These are phyloP conservation scores for Cicer yamashitae DNA, from an alignment of 306 rosid genomes.

Conservation along the genomic window DNA sequence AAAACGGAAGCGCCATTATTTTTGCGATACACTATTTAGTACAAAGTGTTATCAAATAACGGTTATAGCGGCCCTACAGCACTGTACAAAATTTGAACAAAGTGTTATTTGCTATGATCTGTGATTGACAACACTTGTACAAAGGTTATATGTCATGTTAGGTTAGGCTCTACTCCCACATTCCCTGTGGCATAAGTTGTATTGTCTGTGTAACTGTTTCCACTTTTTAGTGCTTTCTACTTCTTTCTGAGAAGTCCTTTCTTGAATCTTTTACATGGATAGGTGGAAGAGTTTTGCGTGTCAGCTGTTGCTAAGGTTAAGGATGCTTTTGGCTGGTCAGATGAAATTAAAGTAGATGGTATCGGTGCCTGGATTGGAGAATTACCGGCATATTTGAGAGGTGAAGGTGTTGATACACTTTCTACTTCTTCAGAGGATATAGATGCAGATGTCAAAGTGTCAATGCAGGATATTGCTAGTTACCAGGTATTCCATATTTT, in stretches of 20 bases:
- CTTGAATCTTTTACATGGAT: conserved; percentile 46
- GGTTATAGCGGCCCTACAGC: too few relatives aligned
- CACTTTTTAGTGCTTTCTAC: background rate
- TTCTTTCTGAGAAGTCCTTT: conserved; percentile 38
- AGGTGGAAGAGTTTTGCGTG: conserved; percentile 74
- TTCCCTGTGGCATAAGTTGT: background rate
- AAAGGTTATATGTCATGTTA: conserved; percentile 28
- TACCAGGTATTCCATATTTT: conserved; percentile 69
- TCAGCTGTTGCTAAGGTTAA: conserved; percentile 66
- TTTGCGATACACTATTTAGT: too few relatives aligned
- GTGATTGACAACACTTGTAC: background rate
- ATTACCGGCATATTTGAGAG: conserved; percentile 71
- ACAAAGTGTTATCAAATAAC: too few relatives aligned
- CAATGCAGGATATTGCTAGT: conserved; percentile 84
- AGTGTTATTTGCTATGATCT: too few relatives aligned
- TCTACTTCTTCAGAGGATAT: conserved; percentile 50
- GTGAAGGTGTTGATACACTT: conserved; percentile 53
- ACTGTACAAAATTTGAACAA: too few relatives aligned
- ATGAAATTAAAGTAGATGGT: conserved; percentile 60
- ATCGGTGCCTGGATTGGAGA: conserved; percentile 82
- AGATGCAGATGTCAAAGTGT: conserved; percentile 55
- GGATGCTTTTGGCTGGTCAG: conserved; percentile 73
- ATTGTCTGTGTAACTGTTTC: conserved; percentile 11
- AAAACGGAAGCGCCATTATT: too few relatives aligned
- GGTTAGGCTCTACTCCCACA: conserved; percentile 17